These are phyloP conservation scores for Aspergillus fijiensis DNA, from an alignment of 2,329 filamentous ascomycete genomes.

Conservation along the genomic window DNA sequence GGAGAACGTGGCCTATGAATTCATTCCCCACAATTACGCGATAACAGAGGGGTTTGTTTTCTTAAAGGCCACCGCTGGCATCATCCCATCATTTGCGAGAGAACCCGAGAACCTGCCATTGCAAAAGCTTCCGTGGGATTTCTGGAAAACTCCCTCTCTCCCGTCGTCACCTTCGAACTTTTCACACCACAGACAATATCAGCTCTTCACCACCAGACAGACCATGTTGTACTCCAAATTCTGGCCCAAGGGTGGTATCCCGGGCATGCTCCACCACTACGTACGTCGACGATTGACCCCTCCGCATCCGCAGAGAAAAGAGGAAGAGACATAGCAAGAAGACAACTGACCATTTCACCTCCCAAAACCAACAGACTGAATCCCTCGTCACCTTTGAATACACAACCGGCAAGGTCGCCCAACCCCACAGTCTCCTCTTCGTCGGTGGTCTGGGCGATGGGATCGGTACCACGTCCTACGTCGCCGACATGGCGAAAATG, in stretches of 20 bases:
- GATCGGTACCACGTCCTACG: conserved; percentile 54
- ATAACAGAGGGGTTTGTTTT: neutral
- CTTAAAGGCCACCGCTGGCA: neutral
- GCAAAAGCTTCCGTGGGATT: neutral
- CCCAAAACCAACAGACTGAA: conserved; percentile 25
- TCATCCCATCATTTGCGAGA: neutral
- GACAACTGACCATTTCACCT: conserved; percentile 8
- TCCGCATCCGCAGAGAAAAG: neutral
- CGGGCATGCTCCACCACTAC: conserved; percentile 39
- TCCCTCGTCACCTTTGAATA: conserved; percentile 42
- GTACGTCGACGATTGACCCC: conserved; percentile 22
- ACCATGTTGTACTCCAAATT: conserved; percentile 36
- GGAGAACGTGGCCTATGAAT: neutral
- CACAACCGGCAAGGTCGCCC: conserved; percentile 24
- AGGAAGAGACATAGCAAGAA: neutral
- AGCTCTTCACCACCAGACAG: neutral
- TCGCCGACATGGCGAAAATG: conserved; percentile 47
- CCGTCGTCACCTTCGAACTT: no score
- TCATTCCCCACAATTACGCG: neutral
- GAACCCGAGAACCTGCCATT: neutral
- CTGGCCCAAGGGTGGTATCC: conserved; percentile 38
- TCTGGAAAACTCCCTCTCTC: neutral
- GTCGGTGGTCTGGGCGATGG: conserved; percentile 60
- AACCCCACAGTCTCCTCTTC: conserved; percentile 54
- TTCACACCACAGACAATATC: no score